Evolutionary conservation across 1,284 basidiomycete genomes (phyloP), one percentile per base, ranked within the genome.

Genomic region (Moniliophthora roreri): DNA sequence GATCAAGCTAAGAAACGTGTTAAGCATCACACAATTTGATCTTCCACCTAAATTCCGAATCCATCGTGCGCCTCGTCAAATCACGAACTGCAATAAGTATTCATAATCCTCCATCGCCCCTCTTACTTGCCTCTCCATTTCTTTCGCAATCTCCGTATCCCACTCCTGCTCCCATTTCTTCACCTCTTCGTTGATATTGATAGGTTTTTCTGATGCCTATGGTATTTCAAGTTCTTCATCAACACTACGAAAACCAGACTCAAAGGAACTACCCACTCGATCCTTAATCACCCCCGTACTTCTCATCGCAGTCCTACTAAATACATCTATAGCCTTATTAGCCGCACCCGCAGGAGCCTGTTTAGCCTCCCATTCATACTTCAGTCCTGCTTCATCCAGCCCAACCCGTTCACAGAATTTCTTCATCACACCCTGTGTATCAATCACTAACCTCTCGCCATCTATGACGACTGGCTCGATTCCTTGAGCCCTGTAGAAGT

Each of bases 331-430:
- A 9, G 13, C 26, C 44, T 24, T 26, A 3, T 11, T 1, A 28
- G 26, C 24, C 16, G 8, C 4, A 5, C 13, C 11, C 15, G 10
- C 41, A 32, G 28, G 28, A 32, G 28, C 18, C 26, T 28, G 13
- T 28, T 32, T 46, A 6, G 44, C 16, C n/a, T 46, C 21, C 44
- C 44, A 46, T 28, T 46, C 44, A 28, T 46, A 46, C 24, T 46
- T 46, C 23, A 46, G 3, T 15, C 16, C 16, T n/a, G 9, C 13
- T 18, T 46, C 44, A n/a, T 46, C 24, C 24, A 46, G 16, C 9
- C 44, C 44, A 15, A 46, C 16, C 24, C 28, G 24, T 18, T 28
- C 44, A 28, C 44, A 46, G 4, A 46, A 23, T 24, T 28, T 32
- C 44, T 11, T 26, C 15, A 46, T 46, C 24, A 24, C 21, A 4